A percentile compares a stretch with the other conserved stretches of the same genome.
These are phyloP conservation scores for Thecaphora thlaspeos DNA, from an alignment of 1,284 basidiomycete species.

Conservation along the genomic window DNA sequence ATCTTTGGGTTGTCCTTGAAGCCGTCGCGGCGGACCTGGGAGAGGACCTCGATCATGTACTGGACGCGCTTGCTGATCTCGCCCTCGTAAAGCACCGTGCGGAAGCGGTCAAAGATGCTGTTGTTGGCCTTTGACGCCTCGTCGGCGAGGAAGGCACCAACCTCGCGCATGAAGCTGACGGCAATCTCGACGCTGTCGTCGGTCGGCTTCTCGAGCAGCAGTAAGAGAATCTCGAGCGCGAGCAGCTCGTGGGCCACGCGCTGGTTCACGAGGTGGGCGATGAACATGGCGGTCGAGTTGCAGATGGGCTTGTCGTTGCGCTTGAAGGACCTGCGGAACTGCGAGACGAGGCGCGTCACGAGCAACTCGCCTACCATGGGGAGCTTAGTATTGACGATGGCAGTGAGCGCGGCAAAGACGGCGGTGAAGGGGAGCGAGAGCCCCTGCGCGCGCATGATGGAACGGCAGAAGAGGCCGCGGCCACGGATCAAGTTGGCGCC, in stretches of 20 bases:
- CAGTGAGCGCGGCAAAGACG: constrained; percentile 89
- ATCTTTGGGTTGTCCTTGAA: constrained; percentile 97
- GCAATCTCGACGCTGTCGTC: constrained; percentile 98
- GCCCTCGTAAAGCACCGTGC: constrained; percentile 92
- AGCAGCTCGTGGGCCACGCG: constrained; percentile 89
- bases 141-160: constrained; percentile 90
- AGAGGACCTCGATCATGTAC: constrained; percentile 93
- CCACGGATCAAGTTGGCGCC: constrained; percentile 56
- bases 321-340: constrained; percentile 92
- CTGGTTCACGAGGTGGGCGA: constrained; percentile 96
- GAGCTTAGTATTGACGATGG: constrained; percentile 95
- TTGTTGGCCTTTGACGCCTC: constrained; percentile 92
- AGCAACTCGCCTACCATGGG: constrained; percentile 94
- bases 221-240: constrained; percentile 88
- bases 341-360: constrained; percentile 82
- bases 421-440: constrained; percentile 96
- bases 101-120: constrained; percentile 90
- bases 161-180: constrained; percentile 94
- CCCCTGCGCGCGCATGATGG: constrained; percentile 96
- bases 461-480: constrained; percentile 63
- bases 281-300: constrained; percentile 89
- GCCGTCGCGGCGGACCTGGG: constrained; percentile 83
- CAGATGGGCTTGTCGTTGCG: constrained; percentile 98
- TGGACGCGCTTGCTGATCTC: constrained; percentile 92
- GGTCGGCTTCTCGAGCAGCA: constrained; percentile 90